phyloP scores from a whole-genome alignment of 148 eudicot genomes.

The Camellia japonica region DNA sequence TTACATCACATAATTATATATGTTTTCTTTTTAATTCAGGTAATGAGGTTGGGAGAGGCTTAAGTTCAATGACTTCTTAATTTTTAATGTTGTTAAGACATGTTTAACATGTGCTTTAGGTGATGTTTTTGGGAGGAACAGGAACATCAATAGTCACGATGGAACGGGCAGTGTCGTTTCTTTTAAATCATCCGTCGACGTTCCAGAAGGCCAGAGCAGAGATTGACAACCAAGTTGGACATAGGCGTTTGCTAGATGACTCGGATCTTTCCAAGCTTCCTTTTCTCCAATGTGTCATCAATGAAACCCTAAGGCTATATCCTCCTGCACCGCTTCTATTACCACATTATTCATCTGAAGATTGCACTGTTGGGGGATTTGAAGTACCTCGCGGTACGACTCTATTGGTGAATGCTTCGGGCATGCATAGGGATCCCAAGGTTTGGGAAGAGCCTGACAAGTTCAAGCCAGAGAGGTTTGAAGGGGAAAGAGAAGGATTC shows the following conservation, averaged over 20 bases:
- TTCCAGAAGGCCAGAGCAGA: conserved; percentile 21
- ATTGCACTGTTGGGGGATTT: conserved; percentile 29
- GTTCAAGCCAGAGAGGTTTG: conserved; percentile 36
- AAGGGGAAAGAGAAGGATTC: conserved; percentile 21
- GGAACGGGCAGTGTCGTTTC: conserved; percentile 32
- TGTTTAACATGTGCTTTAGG: conserved; percentile 1
- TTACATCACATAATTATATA: too few relatives aligned
- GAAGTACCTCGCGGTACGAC: conserved; percentile 29
- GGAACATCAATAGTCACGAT: conserved; percentile 23
- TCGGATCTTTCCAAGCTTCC: conserved; percentile 26
- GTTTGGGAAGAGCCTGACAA: conserved; percentile 35
- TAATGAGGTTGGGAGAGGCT: too few relatives aligned
- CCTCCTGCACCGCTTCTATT: conserved; percentile 29
- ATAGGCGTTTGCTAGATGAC: conserved; percentile 22
- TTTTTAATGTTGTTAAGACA: not conserved
- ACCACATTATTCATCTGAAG: conserved; percentile 32
- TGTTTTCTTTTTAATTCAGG: too few relatives aligned
- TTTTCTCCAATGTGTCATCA: conserved; percentile 22
- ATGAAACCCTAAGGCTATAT: conserved; percentile 25
- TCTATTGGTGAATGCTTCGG: conserved; percentile 29
- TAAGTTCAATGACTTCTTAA: too few relatives aligned
- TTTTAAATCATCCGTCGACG: conserved; percentile 23
- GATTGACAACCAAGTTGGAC: conserved; percentile 24
- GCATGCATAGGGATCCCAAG: conserved; percentile 30
- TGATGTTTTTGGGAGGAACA: conserved; percentile 28